Conservation (phyloP, 352 stramenopile species). For the Globisporangium takayamanum region DNA sequence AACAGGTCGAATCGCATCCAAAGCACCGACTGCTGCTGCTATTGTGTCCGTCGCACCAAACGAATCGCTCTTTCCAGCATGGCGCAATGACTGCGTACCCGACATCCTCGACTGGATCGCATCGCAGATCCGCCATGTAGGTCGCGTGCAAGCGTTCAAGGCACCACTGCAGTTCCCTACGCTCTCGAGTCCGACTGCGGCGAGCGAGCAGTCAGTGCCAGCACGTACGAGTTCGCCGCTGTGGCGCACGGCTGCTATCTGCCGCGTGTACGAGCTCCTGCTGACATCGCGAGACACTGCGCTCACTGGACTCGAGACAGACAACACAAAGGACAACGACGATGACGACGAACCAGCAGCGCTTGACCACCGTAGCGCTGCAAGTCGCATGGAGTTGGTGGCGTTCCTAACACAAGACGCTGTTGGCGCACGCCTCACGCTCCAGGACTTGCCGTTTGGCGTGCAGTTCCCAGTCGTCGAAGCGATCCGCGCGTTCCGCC, state of each 20-base stretch:
- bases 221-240: slow-evolving; percentile 10
- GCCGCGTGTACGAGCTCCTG: slow-evolving; percentile 36
- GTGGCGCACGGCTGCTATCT: slow-evolving; percentile 28
- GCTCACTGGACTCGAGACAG: background rate
- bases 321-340: too few relatives aligned
- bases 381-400: slow-evolving; percentile 29
- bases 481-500: slow-evolving; percentile 46
- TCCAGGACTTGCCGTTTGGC: slow-evolving; percentile 54
- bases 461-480: slow-evolving; percentile 54
- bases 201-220: background rate
- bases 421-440: slow-evolving; percentile 24
- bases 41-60: background rate
- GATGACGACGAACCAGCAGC: slow-evolving; percentile 1
- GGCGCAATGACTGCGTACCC: background rate
- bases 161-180: background rate
- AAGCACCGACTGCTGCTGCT: background rate
- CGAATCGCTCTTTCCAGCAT: background rate
- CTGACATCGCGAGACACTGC: background rate
- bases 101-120: background rate
- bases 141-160: background rate
- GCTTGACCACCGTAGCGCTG: background rate
- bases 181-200: background rate
- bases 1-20: slow-evolving; percentile 14
- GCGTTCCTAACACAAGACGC: slow-evolving; percentile 40
- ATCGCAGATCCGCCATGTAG: background rate